phyloP scores from a whole-genome alignment of 2,329 filamentous ascomycete genomes.

The Arthrobotrys pseudoclavata region DNA sequence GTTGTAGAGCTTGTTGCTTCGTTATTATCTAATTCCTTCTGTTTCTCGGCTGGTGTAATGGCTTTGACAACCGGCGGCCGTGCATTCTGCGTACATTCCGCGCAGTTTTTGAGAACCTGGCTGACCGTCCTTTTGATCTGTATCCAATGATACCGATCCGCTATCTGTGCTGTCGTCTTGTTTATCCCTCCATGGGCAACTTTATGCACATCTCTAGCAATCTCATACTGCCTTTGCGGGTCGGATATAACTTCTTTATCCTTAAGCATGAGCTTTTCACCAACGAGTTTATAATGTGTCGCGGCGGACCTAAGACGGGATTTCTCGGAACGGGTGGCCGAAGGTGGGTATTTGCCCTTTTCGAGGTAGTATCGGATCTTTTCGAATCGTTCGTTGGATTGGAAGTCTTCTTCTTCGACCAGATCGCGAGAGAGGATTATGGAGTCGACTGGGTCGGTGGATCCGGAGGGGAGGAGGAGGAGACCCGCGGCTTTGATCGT shows the following conservation, averaged over 20 bases:
- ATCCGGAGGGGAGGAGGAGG: conserved; percentile 67
- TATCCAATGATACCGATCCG: conserved; percentile 96
- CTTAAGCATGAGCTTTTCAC: conserved; percentile 92
- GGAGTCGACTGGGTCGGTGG: conserved; percentile 71
- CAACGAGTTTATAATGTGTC: conserved; percentile 88
- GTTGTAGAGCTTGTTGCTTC: neutral
- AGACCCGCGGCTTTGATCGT: conserved; percentile 73
- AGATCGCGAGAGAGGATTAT: conserved; percentile 73
- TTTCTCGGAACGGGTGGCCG: conserved; percentile 95
- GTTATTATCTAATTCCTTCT: conserved; percentile 17
- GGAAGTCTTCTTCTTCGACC: conserved; percentile 74
- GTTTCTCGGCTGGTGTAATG: conserved; percentile 21
- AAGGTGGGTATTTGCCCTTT: conserved; percentile 90
- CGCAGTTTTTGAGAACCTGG: conserved; percentile 91
- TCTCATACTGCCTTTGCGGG: conserved; percentile 88
- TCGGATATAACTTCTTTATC: conserved; percentile 97
- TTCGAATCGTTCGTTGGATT: conserved; percentile 92
- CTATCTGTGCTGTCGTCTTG: conserved; percentile 94
- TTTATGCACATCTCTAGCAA: conserved; percentile 82
- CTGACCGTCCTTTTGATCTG: conserved; percentile 98
- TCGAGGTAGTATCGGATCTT: conserved; percentile 98
- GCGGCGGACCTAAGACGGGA: conserved; percentile 91
- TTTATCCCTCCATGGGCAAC: conserved; percentile 91
- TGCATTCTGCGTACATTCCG: conserved; percentile 85
- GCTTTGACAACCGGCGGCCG: conserved; percentile 69